These are phyloP conservation scores for Fusarium robinianum DNA, from an alignment of 2,329 filamentous ascomycete species.

Conservation along the genomic window DNA sequence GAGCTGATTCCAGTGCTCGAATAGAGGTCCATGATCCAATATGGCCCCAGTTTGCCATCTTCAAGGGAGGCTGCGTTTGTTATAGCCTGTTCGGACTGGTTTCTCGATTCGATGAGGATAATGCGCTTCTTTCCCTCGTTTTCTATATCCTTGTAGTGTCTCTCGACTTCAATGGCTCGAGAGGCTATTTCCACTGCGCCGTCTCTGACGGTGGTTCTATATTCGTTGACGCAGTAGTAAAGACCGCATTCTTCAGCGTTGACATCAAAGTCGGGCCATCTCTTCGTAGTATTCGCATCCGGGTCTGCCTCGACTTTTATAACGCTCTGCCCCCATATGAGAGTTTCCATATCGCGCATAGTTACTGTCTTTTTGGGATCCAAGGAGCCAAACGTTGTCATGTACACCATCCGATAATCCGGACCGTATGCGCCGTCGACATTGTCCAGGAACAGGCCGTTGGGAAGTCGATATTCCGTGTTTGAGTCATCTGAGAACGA, in stretches of 20 bases:
- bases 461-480: slow-evolving; percentile 9
- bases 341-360: slow-evolving; percentile 18
- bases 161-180: slow-evolving; percentile 8
- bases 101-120: slow-evolving; percentile 5
- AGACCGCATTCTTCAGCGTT: slow-evolving; percentile 17
- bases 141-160: no score
- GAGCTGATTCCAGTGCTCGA: slow-evolving; percentile 22
- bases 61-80: slow-evolving; percentile 3
- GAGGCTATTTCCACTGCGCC: no score
- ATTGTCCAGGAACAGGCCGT: slow-evolving; percentile 19
- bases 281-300: not conserved
- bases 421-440: slow-evolving; percentile 5
- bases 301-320: slow-evolving; percentile 15
- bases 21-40: no score
- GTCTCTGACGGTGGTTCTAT: slow-evolving; percentile 4
- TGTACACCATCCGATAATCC: slow-evolving; percentile 9
- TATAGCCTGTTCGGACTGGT: slow-evolving; percentile 11
- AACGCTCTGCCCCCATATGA: slow-evolving; percentile 21
- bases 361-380: slow-evolving; percentile 11
- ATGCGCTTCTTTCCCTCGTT: not conserved
- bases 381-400: slow-evolving; percentile 17
- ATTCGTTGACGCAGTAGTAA: slow-evolving; percentile 20
- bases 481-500: not conserved
- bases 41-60: no score
- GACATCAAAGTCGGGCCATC: slow-evolving; percentile 13